Percentiles rank a stretch among this genome's conserved stretches.
These are phyloP conservation scores for Trapa incisa DNA, from an alignment of 345 rosid species.

Conservation along the genomic window DNA sequence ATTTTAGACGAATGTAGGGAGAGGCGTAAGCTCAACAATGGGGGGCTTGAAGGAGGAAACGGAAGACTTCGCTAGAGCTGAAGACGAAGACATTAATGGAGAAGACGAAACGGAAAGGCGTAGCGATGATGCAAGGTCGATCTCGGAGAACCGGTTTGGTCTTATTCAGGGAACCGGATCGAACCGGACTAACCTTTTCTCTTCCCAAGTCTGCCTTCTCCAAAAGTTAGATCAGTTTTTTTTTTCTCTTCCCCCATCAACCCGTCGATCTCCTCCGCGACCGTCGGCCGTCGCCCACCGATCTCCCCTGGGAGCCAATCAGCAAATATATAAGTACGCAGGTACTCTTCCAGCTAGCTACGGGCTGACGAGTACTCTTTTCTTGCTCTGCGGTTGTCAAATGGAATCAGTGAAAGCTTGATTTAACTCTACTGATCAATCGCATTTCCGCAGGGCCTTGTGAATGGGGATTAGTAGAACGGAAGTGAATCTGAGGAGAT, in stretches of 20 bases:
- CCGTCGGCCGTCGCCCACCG: no score
- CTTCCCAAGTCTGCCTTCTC: no score
- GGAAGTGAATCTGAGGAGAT: slow-evolving; percentile 60
- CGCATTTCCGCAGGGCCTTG: slow-evolving; percentile 6
- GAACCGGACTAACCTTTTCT: no score
- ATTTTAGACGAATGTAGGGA: not conserved
- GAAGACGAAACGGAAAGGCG: not conserved
- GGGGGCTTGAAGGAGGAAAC: not conserved
- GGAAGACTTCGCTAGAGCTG: not conserved
- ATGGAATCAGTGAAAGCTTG: no score
- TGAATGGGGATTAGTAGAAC: slow-evolving; percentile 66
- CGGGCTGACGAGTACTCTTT: no score
- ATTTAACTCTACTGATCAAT: not conserved
- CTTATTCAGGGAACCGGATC: no score
- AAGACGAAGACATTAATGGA: not conserved
- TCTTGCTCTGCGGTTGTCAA: no score
- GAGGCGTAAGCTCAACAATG: not conserved
- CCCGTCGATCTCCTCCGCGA: no score
- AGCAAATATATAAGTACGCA: not conserved
- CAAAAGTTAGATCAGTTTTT: no score
- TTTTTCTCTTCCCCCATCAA: no score
- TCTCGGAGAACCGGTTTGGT: no score
- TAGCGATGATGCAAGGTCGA: not conserved
- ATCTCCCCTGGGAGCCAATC: not conserved
- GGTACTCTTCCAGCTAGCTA: no score